Evolutionary conservation across 1,284 basidiomycete genomes (phyloP).

Genomic region (Ganoderma lingzhi): DNA sequence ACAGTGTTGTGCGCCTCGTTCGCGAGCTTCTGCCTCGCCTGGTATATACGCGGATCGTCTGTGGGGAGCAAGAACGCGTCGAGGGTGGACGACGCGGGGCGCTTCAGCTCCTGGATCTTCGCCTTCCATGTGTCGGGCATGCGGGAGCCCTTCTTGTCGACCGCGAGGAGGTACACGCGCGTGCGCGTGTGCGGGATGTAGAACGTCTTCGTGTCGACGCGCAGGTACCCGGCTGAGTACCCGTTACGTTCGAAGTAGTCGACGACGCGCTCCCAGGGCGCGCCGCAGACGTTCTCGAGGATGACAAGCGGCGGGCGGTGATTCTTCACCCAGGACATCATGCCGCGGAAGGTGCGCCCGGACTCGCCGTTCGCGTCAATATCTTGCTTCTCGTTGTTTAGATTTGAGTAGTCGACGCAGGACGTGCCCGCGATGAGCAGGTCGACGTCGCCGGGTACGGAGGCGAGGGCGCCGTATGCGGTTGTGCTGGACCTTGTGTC

Average conservation of each 20-base stretch:
- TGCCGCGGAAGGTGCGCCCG: constrained; percentile 89
- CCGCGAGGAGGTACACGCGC: constrained; percentile 87
- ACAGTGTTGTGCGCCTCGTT: constrained; percentile 67
- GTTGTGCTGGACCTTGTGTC: constrained; percentile 67
- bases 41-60: constrained; percentile 92
- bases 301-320: constrained; percentile 92
- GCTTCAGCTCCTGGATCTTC: constrained; percentile 71
- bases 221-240: constrained; percentile 78
- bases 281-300: constrained; percentile 93
- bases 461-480: constrained; percentile 87
- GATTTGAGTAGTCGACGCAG: constrained; percentile 95
- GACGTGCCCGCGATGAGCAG: constrained; percentile 93
- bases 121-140: constrained; percentile 80
- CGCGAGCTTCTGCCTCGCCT: constrained; percentile 85
- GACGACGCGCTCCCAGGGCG: constrained; percentile 86
- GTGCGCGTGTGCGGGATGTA: constrained; percentile 96
- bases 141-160: constrained; percentile 64
- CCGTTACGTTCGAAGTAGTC: constrained; percentile 79
- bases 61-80: constrained; percentile 92
- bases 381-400: constrained; percentile 93
- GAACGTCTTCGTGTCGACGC: constrained; percentile 92
- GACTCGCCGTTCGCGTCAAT: constrained; percentile 91
- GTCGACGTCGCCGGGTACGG: constrained; percentile 92
- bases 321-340: constrained; percentile 92
- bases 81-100: constrained; percentile 89